phyloP scores from a whole-genome alignment of 2,329 filamentous ascomycete genomes.

The Fusarium sp. region DNA sequence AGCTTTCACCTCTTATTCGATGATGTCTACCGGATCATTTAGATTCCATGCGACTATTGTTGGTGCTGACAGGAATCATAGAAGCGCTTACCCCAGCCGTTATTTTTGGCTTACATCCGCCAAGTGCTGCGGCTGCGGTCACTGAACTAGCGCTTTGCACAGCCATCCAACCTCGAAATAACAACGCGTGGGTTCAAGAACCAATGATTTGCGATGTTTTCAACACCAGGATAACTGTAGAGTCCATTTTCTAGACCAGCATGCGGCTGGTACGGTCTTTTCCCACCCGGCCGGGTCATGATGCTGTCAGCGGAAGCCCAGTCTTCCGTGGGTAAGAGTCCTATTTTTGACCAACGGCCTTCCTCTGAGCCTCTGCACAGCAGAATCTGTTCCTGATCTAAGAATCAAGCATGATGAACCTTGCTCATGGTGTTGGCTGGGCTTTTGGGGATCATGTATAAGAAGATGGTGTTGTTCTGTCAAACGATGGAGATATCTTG shows the following conservation, averaged over 20 bases:
- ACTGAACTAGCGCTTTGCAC: constrained; percentile 15
- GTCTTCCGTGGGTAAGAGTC: constrained; percentile 16
- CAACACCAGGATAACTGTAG: constrained; percentile 8
- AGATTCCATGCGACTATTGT: constrained; percentile 12
- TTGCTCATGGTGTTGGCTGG: constrained; percentile 9
- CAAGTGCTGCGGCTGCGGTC: constrained; percentile 25
- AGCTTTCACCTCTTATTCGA: constrained; percentile 4
- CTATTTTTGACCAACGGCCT: constrained; percentile 24
- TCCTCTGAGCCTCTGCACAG: constrained; percentile 11
- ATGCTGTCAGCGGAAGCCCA: constrained; percentile 27
- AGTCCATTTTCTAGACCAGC: background rate
- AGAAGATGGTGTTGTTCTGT: constrained; percentile 32
- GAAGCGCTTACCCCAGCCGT: constrained; percentile 22
- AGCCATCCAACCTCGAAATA: constrained; percentile 34
- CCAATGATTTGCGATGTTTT: constrained; percentile 7
- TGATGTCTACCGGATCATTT: constrained; percentile 11
- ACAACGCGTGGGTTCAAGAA: constrained; percentile 2
- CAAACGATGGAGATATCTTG: constrained; percentile 30
- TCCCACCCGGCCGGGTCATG: background rate
- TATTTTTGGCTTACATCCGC: constrained; percentile 27
- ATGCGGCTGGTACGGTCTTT: constrained; percentile 18
- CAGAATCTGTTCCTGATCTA: constrained; percentile 13
- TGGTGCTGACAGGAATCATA: constrained; percentile 21
- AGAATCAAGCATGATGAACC: constrained; percentile 10
- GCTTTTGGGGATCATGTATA: constrained; percentile 29